Evolutionary conservation across 1,139 yeast genomes (phyloP), one percentile per base, ranked within the genome.

Genomic region (Suhomyces kunorum): DNA sequence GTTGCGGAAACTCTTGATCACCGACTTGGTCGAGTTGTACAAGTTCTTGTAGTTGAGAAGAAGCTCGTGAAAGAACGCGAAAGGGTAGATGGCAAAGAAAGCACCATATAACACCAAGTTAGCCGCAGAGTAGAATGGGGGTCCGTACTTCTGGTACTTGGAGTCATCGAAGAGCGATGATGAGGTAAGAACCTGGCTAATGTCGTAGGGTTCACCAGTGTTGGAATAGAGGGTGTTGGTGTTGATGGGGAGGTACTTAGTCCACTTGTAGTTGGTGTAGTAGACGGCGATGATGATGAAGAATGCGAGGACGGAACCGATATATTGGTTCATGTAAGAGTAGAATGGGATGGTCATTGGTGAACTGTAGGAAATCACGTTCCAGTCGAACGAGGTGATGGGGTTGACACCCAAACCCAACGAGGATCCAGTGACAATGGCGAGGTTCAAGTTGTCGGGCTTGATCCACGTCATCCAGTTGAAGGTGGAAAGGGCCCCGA

Each of bases 51-150:
- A 36, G 30, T 50, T 47, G 20, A 41, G 32, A 3, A 32, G 33
- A n/a, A 43, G 28, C 32, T 48, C 54, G 28, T 47, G 45, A 14
- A 46, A 26, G 24, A 51, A 25, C 2, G 47, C 38, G 30, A 52
- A 47, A 3, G 58, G 58, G 39, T 52, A 54, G 29, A 51, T 13
- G 5, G 55, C 53, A 34, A 55, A 52, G 28, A 48, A 50, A 27
- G 76, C 74, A 2, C 76, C 76, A 46, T 70, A 71, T 2, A 66
- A 46, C 5, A 70, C 70, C 43, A 70, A 56, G 47, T 66, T 69
- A 1, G 74, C 75, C 7, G 76, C 75, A 19, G 66, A 54, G 42
- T 67, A 70, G 47, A 68, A 71, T 11, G 76, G 76, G 11, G 76
- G 76, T 0, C 75, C 75, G 58, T 52, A 13, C 45, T 59, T 46